Evolutionary conservation across 1,284 basidiomycete species (phyloP).

Genomic region (Cutaneotrichosporon mucoides): DNA sequence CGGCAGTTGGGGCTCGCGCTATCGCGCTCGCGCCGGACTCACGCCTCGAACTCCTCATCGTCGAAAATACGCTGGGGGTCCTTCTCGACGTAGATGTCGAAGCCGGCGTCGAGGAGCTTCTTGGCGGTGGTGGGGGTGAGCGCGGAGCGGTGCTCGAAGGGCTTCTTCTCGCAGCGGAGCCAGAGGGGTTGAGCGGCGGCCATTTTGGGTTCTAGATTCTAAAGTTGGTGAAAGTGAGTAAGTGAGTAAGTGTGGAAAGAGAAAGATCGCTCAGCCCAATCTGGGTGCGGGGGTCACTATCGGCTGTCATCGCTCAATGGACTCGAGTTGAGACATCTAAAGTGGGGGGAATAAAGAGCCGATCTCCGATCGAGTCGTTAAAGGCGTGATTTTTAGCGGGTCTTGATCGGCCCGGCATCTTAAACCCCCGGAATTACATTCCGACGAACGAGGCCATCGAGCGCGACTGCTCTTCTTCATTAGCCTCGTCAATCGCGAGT

Average conservation of each 20-base stretch:
- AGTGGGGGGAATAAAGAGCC: not conserved
- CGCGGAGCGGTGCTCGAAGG: conserved; percentile 88
- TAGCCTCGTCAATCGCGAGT: too few relatives aligned
- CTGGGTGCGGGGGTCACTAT: not conserved
- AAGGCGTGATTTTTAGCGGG: too few relatives aligned
- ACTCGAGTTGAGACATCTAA: not conserved
- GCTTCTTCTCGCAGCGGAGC: conserved; percentile 93
- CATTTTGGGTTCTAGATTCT: conserved; percentile 34
- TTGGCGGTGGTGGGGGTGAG: conserved; percentile 91
- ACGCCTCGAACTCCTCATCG: conserved; percentile 90
- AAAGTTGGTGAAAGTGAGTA: not conserved
- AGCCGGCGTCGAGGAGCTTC: conserved; percentile 83
- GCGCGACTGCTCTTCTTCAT: too few relatives aligned
- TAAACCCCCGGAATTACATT: too few relatives aligned
- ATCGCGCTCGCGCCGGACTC: conserved; percentile 47
- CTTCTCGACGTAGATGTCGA: conserved; percentile 86
- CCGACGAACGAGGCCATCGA: too few relatives aligned
- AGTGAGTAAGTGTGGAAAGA: not conserved
- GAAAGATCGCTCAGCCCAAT: not conserved
- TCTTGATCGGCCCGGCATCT: too few relatives aligned
- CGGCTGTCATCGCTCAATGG: not conserved
- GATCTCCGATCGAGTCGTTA: too few relatives aligned
- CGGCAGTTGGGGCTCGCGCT: too few relatives aligned
- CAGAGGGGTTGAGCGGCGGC: conserved; percentile 57
- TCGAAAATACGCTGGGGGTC: conserved; percentile 95